phyloP scores from a whole-genome alignment of 2,329 filamentous ascomycete species.

The Emmonsiellopsis sp. region DNA sequence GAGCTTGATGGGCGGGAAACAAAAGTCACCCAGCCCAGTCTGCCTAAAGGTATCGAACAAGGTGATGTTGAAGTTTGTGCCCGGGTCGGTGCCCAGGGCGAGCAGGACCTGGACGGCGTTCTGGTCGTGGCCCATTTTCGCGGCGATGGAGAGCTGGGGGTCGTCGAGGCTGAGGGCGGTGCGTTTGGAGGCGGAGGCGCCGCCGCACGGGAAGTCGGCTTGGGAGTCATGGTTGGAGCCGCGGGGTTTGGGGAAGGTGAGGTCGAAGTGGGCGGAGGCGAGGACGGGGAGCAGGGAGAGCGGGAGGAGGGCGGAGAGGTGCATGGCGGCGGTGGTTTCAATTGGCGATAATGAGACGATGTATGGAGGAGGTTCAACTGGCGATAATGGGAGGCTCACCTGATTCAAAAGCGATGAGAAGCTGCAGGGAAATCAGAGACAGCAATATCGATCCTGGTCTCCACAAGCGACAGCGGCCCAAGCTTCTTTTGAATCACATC shows the following conservation, averaged over 20 bases:
- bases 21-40: conserved; percentile 55
- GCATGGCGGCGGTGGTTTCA: conserved; percentile 12
- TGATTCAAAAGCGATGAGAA: too few species aligned
- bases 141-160: conserved; percentile 39
- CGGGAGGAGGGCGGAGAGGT: conserved; percentile 32
- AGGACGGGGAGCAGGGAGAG: conserved; percentile 35
- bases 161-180: conserved; percentile 41
- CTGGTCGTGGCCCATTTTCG: conserved; percentile 44
- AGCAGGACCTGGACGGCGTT: conserved; percentile 46
- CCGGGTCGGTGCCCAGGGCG: conserved; percentile 42
- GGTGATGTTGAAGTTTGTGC: conserved; percentile 59
- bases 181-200: conserved; percentile 37
- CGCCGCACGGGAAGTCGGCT: conserved; percentile 41
- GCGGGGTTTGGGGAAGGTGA: conserved; percentile 43
- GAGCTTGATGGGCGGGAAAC: conserved; percentile 48
- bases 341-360: background rate
- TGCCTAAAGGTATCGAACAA: conserved; percentile 53
- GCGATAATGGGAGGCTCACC: background rate
- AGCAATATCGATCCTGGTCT: too few species aligned
- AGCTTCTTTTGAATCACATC: too few species aligned
- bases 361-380: background rate
- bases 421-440: too few species aligned
- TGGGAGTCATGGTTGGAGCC: conserved; percentile 41
- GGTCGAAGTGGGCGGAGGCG: conserved; percentile 46
- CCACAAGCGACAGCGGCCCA: too few species aligned